Base-by-base conservation (phyloP, 2,329 filamentous ascomycete genomes). In the Fusarium incarnatum region DNA sequence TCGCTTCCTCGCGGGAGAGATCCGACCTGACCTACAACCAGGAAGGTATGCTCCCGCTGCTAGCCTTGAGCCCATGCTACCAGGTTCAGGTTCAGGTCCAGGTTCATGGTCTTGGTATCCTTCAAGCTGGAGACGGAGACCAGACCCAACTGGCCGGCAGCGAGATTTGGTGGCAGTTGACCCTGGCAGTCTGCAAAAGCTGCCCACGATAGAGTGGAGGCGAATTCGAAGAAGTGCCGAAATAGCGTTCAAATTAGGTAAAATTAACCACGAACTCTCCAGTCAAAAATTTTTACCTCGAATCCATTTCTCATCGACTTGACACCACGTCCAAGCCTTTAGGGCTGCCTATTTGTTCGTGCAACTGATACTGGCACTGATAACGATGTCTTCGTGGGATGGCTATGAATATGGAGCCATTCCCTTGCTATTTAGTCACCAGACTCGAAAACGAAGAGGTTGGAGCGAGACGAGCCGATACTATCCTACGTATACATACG, bases 241-340 rank as follows among this genome's bases (percentile, higher is more conserved):
- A 75, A 66, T 76, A 71, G 72, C 73, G 73, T 77, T 73, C 71
- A 62, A 68, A 79, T 80, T 80, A 80, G 73, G 78, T 80, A 80
- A 80, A 77, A 77, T 68, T 76, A 78, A 79, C 74, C 70, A 65
- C 52, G 34, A 62, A 61, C 68, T 78, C 76, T 77, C 78, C 78
- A 80, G 77, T 79, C 77, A 79, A 75, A 79, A 77, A 30, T 65
- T 77, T 78, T 78, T 75, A 64, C 59, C 47, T 53, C 72, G 66
- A 80, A 76, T 76, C 75, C 60, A 78, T 78, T 78, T 77, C 75
- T 77, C 73, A 76, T 76, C 63, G 54, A 73, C 68, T 73, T 75
- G 72, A 72, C 70, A 68, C 69, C 71, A 65, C 71, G 47, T 63
- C 65, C 63, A 50, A 48, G 52, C 55, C 37, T 41, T 28, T 63